These are phyloP conservation scores for Fomitopsis palustris DNA, from an alignment of 1,284 basidiomycete genomes.

Conservation along the genomic window DNA sequence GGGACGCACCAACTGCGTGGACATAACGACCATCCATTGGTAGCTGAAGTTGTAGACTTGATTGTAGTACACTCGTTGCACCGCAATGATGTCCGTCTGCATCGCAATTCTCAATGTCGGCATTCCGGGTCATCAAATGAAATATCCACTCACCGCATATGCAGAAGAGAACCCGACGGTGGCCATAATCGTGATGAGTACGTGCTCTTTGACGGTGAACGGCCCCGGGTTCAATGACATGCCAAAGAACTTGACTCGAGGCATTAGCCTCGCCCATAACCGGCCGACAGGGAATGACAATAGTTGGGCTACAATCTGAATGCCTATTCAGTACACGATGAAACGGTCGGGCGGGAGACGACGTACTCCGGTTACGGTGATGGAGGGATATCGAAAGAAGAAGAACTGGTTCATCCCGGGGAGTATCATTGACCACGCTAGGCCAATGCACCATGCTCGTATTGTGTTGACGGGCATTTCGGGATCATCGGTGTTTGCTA, in stretches of 20 bases:
- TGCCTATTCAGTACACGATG: slow-evolving; percentile 4
- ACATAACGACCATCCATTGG: slow-evolving; percentile 81
- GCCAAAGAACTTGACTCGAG: slow-evolving; percentile 55
- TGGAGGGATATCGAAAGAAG: slow-evolving; percentile 64
- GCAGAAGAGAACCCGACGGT: slow-evolving; percentile 41
- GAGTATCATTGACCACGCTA: slow-evolving; percentile 55
- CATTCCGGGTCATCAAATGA: not conserved
- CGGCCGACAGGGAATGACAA: slow-evolving; percentile 60
- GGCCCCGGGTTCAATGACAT: slow-evolving; percentile 60
- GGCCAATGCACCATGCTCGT: slow-evolving; percentile 63
- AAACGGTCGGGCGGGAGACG: slow-evolving; percentile 18
- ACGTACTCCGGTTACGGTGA: slow-evolving; percentile 35
- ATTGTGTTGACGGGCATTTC: slow-evolving; percentile 57
- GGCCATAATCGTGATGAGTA: slow-evolving; percentile 65
- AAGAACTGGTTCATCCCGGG: slow-evolving; percentile 65
- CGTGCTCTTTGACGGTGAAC: slow-evolving; percentile 51
- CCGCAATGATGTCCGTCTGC: slow-evolving; percentile 74
- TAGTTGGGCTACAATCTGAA: slow-evolving; percentile 53
- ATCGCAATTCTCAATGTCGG: slow-evolving; percentile 7
- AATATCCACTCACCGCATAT: slow-evolving; percentile 28
- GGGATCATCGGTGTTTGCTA: slow-evolving; percentile 70
- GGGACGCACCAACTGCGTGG: slow-evolving; percentile 60
- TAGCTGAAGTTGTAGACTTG: slow-evolving; percentile 63
- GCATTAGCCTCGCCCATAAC: slow-evolving; percentile 49
- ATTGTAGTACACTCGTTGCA: slow-evolving; percentile 70